Base-by-base conservation (phyloP, 192 early-diverging fungal species). In the Hyaloraphidium curvatum region DNA sequence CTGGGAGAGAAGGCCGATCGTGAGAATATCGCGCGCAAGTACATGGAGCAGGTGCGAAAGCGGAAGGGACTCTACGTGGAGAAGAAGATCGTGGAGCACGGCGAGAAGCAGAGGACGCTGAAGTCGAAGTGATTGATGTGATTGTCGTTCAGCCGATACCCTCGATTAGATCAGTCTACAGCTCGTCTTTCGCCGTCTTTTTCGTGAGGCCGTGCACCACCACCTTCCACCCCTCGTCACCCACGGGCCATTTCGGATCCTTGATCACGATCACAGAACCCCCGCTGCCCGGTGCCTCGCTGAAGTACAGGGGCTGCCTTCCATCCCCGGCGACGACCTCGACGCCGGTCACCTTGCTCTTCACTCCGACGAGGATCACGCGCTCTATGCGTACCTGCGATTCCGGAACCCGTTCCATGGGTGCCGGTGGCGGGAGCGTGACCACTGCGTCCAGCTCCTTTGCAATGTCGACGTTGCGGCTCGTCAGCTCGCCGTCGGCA, bases 31-130 rank as follows among this genome's bases (percentile, higher is more conserved):
- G 93, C 91, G 25, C 91, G 86, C 55, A 86, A 82, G 64, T 97
- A 99, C 62, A 89, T 99, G 86, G 91, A 99, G 23, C 72, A 63
- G 29, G 91, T 99, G 19, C 65, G 96, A 52, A 83, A 83, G 68
- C 78, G 93, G 43, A 99, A 97, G 74, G 91, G 93, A 0, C 60
- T 97, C 70, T 86, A 83, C 71, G 83, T 93, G 2, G 87, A 91
- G 53, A 16, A 71, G 52, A 97, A 95, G 66, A 80, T 94, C 62
- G 78, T 84, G 26, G 77, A 83, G 67, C 68, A 81, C 62, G 82
- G 79, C 13, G 86, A 89, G 62, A 89, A 87, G 61, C 86, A 87
- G 67, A 69, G 77, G 16, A 85, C 78, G 0, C 61, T 85, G 33
- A 86, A 82, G 53, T 79, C 73, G 52, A 80, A 86, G 41, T 86